These are phyloP conservation scores for Eucalyptus caleyi DNA, from an alignment of 345 rosid species.

Conservation along the genomic window DNA sequence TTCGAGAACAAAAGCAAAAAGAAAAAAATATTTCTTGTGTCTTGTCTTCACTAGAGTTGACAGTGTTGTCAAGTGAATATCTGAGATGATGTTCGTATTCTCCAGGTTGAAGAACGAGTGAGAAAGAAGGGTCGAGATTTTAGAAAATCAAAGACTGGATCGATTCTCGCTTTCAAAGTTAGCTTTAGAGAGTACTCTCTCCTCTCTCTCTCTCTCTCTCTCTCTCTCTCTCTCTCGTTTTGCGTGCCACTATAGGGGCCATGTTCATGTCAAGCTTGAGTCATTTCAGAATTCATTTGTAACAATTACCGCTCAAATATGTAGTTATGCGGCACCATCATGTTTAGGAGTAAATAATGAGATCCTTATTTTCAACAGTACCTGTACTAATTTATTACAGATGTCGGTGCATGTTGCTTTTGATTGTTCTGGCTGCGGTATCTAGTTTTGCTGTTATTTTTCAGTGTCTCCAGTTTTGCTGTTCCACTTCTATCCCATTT, in stretches of 20 bases:
- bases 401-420: background rate
- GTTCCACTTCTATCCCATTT: background rate
- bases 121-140: slow-evolving; percentile 71
- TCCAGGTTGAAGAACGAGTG: slow-evolving; percentile 70
- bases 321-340: background rate
- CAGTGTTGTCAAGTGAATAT: background rate
- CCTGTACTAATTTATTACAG: background rate
- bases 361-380: background rate
- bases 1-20: background rate
- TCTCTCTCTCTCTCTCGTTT: background rate
- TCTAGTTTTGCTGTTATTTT: background rate
- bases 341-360: background rate
- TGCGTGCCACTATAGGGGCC: background rate
- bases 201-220: background rate
- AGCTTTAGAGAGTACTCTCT: slow-evolving; percentile 32
- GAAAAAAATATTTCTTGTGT: background rate
- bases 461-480: background rate
- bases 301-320: background rate
- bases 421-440: background rate
- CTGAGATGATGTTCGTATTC: background rate
- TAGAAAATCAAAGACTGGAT: slow-evolving; percentile 65
- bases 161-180: slow-evolving; percentile 83
- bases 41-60: background rate
- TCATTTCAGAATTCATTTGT: background rate
- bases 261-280: background rate